A percentile compares a stretch with the other conserved stretches of the same genome.
Conservation (phyloP, 306 rosid species). For the Glycine tomentella region DNA sequence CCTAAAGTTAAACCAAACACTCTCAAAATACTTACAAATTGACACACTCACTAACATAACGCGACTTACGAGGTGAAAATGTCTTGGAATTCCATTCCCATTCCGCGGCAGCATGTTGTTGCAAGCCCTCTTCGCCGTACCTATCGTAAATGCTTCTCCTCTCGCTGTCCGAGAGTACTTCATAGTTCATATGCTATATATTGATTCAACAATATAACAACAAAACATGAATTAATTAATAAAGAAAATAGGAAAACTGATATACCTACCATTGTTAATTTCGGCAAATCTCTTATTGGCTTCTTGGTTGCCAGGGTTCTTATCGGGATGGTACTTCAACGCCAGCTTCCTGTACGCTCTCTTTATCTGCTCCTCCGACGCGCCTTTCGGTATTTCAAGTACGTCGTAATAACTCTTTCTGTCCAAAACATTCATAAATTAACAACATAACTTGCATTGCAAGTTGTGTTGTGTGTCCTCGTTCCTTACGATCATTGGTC, state of each 20-base stretch:
- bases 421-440: constrained; percentile 8
- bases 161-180: constrained; percentile 74
- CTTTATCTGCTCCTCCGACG: constrained; percentile 87
- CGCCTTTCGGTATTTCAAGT: constrained; percentile 71
- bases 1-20: no score
- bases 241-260: no score
- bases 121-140: constrained; percentile 83
- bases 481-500: not conserved
- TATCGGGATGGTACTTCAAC: constrained; percentile 89
- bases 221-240: not conserved
- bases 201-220: constrained; percentile 11
- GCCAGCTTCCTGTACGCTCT: constrained; percentile 83
- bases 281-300: constrained; percentile 77
- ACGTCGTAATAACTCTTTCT: constrained; percentile 76
- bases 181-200: constrained; percentile 71
- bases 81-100: no score
- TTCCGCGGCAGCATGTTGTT: constrained; percentile 81
- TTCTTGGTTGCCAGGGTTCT: constrained; percentile 83
- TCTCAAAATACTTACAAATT: no score
- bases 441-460: not conserved
- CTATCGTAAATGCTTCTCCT: constrained; percentile 74
- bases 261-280: constrained; percentile 63
- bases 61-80: no score
- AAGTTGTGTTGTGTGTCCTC: not conserved
- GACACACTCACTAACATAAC: no score